Evolutionary conservation across 192 early-diverging fungal genomes (phyloP), one percentile per base, ranked within the genome.

Genomic region (Rhizophagus sp.): DNA sequence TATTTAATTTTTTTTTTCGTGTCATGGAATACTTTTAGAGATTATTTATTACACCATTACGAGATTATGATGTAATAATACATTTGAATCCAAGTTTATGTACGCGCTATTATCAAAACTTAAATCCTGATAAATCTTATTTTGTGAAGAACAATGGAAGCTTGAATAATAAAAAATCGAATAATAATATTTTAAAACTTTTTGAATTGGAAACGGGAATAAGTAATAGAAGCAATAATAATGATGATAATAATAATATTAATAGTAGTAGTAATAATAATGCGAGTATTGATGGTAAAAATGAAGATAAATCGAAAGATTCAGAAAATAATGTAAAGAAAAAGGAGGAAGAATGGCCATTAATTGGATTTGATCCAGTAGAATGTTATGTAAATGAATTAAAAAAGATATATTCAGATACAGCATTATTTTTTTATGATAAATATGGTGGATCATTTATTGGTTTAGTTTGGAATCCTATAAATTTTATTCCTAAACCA

Each of bases 291-390:
- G 17, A 69, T 69, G 36, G 6, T 39, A 22, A 69, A 22, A 12
- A 69, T 15, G 36, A 41, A 41, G 8, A 22, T 22, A 36, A 39
- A 41, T 39, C 17, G 19, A 34, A 27, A 41, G 36, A 36, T 36
- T 36, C 36, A 36, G 36, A 36, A 36, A 36, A 36, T 36, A 27
- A 69, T 19, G 17, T 22, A 39, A n/a, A 66, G 8, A 30, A 66
- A 30, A 30, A 13, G 9, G 30, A 30, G 30, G 24, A 34, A 66
- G n/a, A 66, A 66, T 66, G 91, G 70, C 85, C 89, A 3, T 84
- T 94, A 79, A 86, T 93, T 52, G 87, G 88, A 52, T 93, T 96
- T 81, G 94, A 98, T 79, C 93, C 95, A 12, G 93, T 92, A 1
- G 81, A 87, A 13, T 80, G 84, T 62, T 94, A 91, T 76, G 79